Evolutionary conservation across 2,329 filamentous ascomycete species (phyloP).

Genomic region (Trichoderma simmonsii): DNA sequence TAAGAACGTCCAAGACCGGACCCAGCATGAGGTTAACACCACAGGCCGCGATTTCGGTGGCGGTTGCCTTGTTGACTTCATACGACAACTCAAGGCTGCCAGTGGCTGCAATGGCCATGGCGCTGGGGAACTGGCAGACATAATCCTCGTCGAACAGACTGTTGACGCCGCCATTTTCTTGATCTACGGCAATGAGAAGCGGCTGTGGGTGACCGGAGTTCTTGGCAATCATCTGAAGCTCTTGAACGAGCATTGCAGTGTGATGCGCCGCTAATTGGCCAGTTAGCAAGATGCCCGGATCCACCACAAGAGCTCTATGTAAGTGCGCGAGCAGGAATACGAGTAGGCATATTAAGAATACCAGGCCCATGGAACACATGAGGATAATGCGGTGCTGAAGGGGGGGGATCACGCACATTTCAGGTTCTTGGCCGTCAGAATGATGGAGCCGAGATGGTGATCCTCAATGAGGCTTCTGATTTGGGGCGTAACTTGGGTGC

Average conservation of each 20-base stretch:
- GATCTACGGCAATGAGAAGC: conserved; percentile 85
- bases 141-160: conserved; percentile 94
- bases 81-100: conserved; percentile 82
- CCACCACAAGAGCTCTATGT: conserved; percentile 3
- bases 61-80: conserved; percentile 87
- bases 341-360: neutral
- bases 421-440: conserved; percentile 79
- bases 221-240: conserved; percentile 88
- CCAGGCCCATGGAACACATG: neutral
- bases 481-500: conserved; percentile 77
- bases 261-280: conserved; percentile 74
- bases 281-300: conserved; percentile 18
- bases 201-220: conserved; percentile 87
- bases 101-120: conserved; percentile 94
- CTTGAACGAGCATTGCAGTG: conserved; percentile 81
- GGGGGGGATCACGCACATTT: conserved; percentile 59
- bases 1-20: conserved; percentile 88
- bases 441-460: conserved; percentile 83
- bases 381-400: neutral
- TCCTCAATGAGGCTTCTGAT: conserved; percentile 77
- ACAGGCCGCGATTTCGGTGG: conserved; percentile 85
- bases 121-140: conserved; percentile 93
- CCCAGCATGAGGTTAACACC: conserved; percentile 96
- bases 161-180: conserved; percentile 98
- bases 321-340: neutral